Percentiles rank a stretch among this genome's conserved stretches.
Evolutionary conservation across 352 stramenopile genomes (phyloP).

Genomic region (Phytophthora boehmeriae): DNA sequence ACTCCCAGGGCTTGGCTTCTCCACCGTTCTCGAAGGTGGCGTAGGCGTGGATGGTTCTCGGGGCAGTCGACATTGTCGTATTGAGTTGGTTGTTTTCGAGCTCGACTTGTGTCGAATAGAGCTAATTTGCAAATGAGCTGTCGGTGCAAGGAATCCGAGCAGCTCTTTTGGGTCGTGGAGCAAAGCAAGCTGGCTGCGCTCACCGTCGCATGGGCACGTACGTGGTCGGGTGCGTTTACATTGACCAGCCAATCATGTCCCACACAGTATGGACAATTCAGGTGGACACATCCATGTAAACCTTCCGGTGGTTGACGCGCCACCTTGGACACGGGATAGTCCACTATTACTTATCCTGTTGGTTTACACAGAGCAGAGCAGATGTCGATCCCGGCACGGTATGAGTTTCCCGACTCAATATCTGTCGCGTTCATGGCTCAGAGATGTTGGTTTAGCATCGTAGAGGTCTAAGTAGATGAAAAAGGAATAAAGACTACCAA

Average conservation of each 20-base stretch:
- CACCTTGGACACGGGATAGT: conserved; percentile 11
- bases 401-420: too few species aligned
- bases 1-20: conserved; percentile 45
- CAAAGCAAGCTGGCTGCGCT: conserved; percentile 11
- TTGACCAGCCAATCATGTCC: too few species aligned
- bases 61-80: conserved; percentile 26
- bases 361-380: conserved; percentile 21
- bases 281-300: conserved; percentile 11
- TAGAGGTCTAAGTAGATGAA: too few species aligned
- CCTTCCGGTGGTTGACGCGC: conserved; percentile 17
- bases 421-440: too few species aligned
- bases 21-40: conserved; percentile 42
- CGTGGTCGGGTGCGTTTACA: too few species aligned
- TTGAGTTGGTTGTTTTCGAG: conserved; percentile 2
- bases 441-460: too few species aligned
- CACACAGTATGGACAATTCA: conserved; percentile 12
- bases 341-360: not conserved
- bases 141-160: not conserved
- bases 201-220: conserved; percentile 25
- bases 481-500: too few species aligned
- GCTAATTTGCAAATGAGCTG: conserved; percentile 25
- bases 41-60: conserved; percentile 34
- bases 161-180: not conserved
- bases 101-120: conserved; percentile 24
- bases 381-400: conserved; percentile 1